Evolutionary conservation across 2,329 filamentous ascomycete genomes (phyloP), one percentile per base, ranked within the genome.

Genomic region (Sclerotinia borealis): DNA sequence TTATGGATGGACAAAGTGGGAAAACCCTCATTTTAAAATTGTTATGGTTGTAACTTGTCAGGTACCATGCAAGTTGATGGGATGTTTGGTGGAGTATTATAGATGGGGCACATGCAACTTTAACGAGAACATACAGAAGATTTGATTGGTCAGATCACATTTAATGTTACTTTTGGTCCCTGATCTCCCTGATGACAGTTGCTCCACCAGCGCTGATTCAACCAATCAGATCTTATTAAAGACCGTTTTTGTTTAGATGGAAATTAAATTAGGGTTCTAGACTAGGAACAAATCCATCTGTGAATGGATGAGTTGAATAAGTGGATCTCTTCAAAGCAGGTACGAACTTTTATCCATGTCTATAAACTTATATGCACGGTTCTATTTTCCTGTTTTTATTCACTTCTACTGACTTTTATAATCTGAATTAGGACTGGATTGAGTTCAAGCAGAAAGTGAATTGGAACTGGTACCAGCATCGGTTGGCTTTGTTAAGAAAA

Each of bases 11-110:
- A 55, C 51, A 29, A 55, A 55, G 45, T 52, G 59, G 48, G 48
- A 17, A 61, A 54, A 10, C 25, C 25, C 48, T 61, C 59, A 61
- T 61, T 61, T 61, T 61, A 61, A 61, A 61, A 45, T 41, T 19
- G n/a, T n/a, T n/a, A n/a, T n/a, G n/a, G n/a, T n/a, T n/a, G n/a
- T n/a, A n/a, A n/a, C n/a, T 27, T 37, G 56, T 45, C 36, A 13
- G 51, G 51, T 41, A 17, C 52, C 52, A 55, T 55, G 37, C 37
- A 55, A 0, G 25, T 41, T 25, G 51, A 55, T 29, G 36, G 31
- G 10, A 3, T n/a, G n/a, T 50, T 50, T 9, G 48, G 48, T 34
- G 48, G 48, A 34, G 48, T 7, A 8, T 31, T 25, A 17, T 27
- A 11, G 13, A 9, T 34, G 31, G 15, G 47, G 29, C 49, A 36